Percentiles rank a stretch among this genome's conserved stretches.
Conservation (phyloP, 2,329 filamentous ascomycete species). For the Didymella exigua region DNA sequence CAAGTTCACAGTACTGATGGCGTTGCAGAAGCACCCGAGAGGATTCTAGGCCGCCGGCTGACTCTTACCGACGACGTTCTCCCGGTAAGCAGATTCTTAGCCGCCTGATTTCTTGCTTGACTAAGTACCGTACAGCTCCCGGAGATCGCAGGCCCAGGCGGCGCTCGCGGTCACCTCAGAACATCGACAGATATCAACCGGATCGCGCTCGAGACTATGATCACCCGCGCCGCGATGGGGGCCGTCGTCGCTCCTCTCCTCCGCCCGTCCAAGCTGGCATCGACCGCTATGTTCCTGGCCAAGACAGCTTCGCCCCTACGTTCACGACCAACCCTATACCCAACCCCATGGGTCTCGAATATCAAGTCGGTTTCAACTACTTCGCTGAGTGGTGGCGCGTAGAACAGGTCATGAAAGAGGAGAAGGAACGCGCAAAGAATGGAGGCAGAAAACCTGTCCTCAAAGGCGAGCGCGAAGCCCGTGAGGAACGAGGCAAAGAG, state of each 20-base stretch:
- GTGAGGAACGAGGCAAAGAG: slow-evolving; percentile 79
- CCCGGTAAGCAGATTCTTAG: slow-evolving; percentile 62
- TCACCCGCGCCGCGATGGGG: slow-evolving; percentile 64
- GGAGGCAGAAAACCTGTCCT: slow-evolving; percentile 70
- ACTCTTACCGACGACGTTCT: slow-evolving; percentile 64
- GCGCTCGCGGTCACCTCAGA: slow-evolving; percentile 73
- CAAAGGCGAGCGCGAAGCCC: slow-evolving; percentile 67
- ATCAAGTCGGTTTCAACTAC: slow-evolving; percentile 84
- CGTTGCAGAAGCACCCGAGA: slow-evolving; percentile 50
- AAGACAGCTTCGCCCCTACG: slow-evolving; percentile 61
- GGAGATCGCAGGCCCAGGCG: slow-evolving; percentile 47
- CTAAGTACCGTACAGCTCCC: slow-evolving; percentile 20
- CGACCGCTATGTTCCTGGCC: slow-evolving; percentile 82
- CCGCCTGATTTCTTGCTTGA: slow-evolving; percentile 8
- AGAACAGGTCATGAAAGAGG: slow-evolving; percentile 82
- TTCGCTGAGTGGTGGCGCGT: slow-evolving; percentile 87
- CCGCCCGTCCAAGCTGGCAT: slow-evolving; percentile 70
- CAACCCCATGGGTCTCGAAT: slow-evolving; percentile 74
- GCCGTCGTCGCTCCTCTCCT: slow-evolving; percentile 64
- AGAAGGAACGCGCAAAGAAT: slow-evolving; percentile 72
- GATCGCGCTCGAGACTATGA: slow-evolving; percentile 73
- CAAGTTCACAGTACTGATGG: slow-evolving; percentile 21
- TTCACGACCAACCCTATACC: slow-evolving; percentile 69
- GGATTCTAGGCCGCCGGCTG: slow-evolving; percentile 58
- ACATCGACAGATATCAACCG: slow-evolving; percentile 79